Conservation (phyloP, 176 grass and related monocot species). For the Cenchrus purpureus region DNA sequence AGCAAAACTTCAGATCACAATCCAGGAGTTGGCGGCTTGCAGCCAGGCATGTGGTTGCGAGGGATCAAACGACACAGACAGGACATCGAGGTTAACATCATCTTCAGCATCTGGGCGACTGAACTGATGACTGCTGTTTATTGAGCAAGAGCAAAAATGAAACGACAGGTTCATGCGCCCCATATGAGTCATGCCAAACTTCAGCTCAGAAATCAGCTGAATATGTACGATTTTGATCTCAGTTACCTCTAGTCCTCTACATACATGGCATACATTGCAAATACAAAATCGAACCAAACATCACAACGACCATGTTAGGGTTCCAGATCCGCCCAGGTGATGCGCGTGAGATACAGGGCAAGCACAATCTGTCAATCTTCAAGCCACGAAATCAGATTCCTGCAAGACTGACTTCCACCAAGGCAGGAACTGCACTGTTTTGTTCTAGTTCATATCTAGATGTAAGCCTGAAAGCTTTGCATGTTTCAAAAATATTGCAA, state of each 20-base stretch:
- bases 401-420: background rate
- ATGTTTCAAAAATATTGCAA: background rate
- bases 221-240: background rate
- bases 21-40: background rate
- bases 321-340: background rate
- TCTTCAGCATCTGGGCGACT: background rate
- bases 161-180: background rate
- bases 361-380: background rate
- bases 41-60: background rate
- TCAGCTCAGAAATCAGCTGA: background rate
- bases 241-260: background rate
- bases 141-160: background rate
- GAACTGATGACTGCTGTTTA: background rate
- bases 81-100: background rate
- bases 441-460: slow-evolving; percentile 15
- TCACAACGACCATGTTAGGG: background rate
- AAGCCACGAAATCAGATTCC: background rate
- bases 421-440: background rate
- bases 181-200: background rate
- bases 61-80: too few relatives aligned
- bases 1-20: background rate
- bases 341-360: background rate
- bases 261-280: slow-evolving; percentile 19
- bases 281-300: background rate
- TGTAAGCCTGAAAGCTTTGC: background rate